phyloP scores from a whole-genome alignment of 306 rosid genomes.

The Nissolia schottii region DNA sequence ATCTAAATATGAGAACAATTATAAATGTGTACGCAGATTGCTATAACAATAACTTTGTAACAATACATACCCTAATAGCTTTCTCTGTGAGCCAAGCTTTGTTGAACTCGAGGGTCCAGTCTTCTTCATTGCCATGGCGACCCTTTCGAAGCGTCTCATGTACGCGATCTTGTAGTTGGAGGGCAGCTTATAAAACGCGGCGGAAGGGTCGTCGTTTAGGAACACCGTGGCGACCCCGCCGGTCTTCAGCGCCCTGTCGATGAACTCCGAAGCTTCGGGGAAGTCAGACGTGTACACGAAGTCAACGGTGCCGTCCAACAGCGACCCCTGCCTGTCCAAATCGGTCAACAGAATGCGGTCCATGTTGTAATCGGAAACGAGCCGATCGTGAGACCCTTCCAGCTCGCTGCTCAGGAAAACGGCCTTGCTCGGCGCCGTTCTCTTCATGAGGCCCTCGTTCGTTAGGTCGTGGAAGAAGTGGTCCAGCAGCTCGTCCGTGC shows the following conservation, averaged over 20 bases:
- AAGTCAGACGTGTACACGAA: slow-evolving; percentile 36
- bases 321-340: slow-evolving; percentile 17
- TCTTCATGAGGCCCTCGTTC: slow-evolving; percentile 51
- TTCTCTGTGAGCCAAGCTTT: slow-evolving; percentile 21
- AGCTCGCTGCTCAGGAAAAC: slow-evolving; percentile 25
- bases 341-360: slow-evolving; percentile 27
- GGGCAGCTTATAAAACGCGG: slow-evolving; percentile 18
- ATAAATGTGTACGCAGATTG: too few relatives aligned
- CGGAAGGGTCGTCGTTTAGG: neutral
- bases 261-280: slow-evolving; percentile 29
- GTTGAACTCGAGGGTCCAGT: neutral
- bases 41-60: too few relatives aligned
- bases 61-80: slow-evolving; percentile 10
- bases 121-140: slow-evolving; percentile 52
- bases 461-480: slow-evolving; percentile 43
- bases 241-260: slow-evolving; percentile 39
- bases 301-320: slow-evolving; percentile 28
- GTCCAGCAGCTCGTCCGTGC: slow-evolving; percentile 22
- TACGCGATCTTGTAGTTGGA: slow-evolving; percentile 41
- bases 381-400: neutral
- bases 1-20: too few relatives aligned
- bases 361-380: slow-evolving; percentile 28
- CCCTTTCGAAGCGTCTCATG: slow-evolving; percentile 29
- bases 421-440: neutral
- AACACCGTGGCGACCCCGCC: slow-evolving; percentile 25